These are phyloP conservation scores for Pontederia crassipes DNA, from an alignment of 176 grass and related monocot species.

Conservation along the genomic window DNA sequence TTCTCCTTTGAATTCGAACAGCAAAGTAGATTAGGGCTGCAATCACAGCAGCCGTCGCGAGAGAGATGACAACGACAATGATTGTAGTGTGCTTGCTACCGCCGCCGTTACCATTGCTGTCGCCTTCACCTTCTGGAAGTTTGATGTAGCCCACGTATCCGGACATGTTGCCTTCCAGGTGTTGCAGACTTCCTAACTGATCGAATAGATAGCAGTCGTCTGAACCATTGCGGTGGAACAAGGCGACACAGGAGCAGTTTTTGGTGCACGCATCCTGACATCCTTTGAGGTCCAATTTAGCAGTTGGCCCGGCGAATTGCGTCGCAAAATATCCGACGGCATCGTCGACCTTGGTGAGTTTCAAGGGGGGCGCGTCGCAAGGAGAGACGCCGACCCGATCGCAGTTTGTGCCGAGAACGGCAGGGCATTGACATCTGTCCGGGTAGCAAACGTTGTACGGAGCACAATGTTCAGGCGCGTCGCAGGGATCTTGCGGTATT, in stretches of 20 bases:
- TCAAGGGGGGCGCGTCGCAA: constrained; percentile 37
- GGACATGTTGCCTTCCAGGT: constrained; percentile 12
- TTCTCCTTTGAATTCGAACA: constrained; percentile 51
- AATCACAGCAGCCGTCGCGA: constrained; percentile 46
- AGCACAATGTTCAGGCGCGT: constrained; percentile 52
- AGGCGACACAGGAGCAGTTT: constrained; percentile 68
- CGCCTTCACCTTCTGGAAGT: constrained; percentile 22
- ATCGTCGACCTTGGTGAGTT: constrained; percentile 42
- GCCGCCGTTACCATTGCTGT: constrained; percentile 1
- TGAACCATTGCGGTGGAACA: constrained; percentile 46
- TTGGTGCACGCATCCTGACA: constrained; percentile 57
- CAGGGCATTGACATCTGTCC: constrained; percentile 73
- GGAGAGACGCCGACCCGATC: constrained; percentile 35
- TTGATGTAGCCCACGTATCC: constrained; percentile 58
- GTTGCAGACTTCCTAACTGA: constrained; percentile 78
- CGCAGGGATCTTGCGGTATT: constrained; percentile 49
- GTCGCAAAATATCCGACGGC: constrained; percentile 68
- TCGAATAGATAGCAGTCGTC: constrained; percentile 59
- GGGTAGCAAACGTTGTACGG: constrained; percentile 56
- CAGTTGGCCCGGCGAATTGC: constrained; percentile 32
- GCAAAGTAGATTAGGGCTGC: constrained; percentile 42
- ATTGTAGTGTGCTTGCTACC: constrained; percentile 18
- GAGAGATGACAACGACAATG: constrained; percentile 43
- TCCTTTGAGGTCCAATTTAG: constrained; percentile 47
- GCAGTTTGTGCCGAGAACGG: constrained; percentile 45